These are phyloP conservation scores for Mycena filopes DNA, from an alignment of 768 basidiomycete species.

Conservation along the genomic window DNA sequence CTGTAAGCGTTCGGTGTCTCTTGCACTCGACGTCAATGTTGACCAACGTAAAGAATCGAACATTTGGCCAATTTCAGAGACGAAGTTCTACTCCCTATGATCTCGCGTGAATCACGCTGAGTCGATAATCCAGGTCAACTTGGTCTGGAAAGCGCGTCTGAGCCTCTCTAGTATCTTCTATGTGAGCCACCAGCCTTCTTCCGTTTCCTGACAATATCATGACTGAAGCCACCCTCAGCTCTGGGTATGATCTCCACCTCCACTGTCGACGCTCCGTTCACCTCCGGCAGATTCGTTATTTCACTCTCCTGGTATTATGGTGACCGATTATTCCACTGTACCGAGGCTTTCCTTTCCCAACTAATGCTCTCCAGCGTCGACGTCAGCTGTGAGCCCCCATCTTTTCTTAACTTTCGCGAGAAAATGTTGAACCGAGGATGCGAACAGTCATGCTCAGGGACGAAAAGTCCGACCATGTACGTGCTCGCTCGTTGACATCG, in stretches of 20 bases:
- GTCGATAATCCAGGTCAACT: neutral
- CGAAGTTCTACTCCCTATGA: neutral
- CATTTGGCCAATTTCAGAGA: slow-evolving; percentile 22
- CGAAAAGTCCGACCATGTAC: slow-evolving; percentile 7
- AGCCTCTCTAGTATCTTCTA: slow-evolving; percentile 15
- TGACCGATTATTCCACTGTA: neutral
- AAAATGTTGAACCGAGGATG: neutral
- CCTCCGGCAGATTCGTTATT: slow-evolving; percentile 15
- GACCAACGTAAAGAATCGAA: slow-evolving; percentile 6
- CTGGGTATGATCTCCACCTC: slow-evolving; percentile 8
- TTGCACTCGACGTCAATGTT: neutral
- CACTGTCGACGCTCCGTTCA: no score
- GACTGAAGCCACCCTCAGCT: neutral
- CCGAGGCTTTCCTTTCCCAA: neutral
- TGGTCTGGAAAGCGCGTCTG: slow-evolving; percentile 19
- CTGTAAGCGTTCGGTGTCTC: neutral
- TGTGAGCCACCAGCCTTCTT: neutral
- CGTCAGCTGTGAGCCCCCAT: slow-evolving; percentile 1
- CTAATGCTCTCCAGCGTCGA: slow-evolving; percentile 1
- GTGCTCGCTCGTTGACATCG: neutral
- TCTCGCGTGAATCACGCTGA: neutral
- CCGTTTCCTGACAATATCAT: neutral
- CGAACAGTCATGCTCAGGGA: slow-evolving; percentile 14
- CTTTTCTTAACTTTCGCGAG: neutral
- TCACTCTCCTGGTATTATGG: slow-evolving; percentile 12